Base-by-base conservation (phyloP, 306 rosid genomes). In the Sophora flavescens region DNA sequence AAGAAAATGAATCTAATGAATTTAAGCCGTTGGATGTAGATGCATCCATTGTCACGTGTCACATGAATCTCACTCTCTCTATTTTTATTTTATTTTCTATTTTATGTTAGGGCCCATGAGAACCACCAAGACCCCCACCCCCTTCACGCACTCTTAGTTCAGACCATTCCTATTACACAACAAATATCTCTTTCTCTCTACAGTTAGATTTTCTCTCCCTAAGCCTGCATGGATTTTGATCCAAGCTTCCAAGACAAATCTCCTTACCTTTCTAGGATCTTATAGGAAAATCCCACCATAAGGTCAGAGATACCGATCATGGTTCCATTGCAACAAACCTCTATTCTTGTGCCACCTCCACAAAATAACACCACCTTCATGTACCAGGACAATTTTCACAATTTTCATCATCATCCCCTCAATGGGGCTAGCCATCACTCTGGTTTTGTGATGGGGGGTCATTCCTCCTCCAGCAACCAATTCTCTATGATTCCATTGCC, bases 161-260 rank as follows among this genome's bases (percentile, higher is more conserved):
- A 5, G 8, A 52, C 56, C 60, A 8, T 33, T 47, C 57, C 22
- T 42, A 2, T 6, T 45, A 8, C 32, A 33, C 42, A 32, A 3
- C n/a, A 39, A n/a, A 60, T 8, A 48, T 59, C 35, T 35, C 72
- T 26, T 53, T 42, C 10, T 68, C 4, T 30, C n/a, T 32, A 63
- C 57, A 84, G 1, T 44, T 7, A 60, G 9, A 22, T 41, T 82
- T 85, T 17, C 84, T 67, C 68, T 18, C 61, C 70, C 47, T 8
- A 8, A 8, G 22, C 38, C 74, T 67, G n/a, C 85, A 90, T 90
- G 90, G 89, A 82, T n/a, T 80, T 84, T 5, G 59, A 76, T 45
- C 74, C 70, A 28, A 76, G 22, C 69, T 70, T 65, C 33, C 51
- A 35, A 8, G 72, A 42, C 4, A 63, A 59, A 12, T 65, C 60